phyloP scores from a whole-genome alignment of 2,329 filamentous ascomycete genomes.

The Chaetomium olivaceum region DNA sequence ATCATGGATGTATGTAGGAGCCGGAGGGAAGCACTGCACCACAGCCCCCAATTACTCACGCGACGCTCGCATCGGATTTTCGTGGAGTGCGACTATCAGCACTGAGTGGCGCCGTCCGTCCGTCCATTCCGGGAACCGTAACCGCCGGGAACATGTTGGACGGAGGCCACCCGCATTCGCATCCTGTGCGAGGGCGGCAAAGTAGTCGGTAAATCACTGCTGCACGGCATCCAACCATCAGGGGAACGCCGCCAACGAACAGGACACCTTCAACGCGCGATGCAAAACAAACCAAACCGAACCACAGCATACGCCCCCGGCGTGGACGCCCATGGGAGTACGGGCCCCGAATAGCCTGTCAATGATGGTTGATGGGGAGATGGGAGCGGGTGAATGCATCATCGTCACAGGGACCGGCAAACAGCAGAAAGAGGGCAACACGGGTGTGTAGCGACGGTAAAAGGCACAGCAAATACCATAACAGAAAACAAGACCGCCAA shows the following conservation, averaged over 20 bases:
- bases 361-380: background rate
- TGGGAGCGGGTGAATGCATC: background rate
- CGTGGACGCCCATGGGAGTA: background rate
- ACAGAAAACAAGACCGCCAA: background rate
- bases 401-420: background rate
- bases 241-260: background rate
- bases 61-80: background rate
- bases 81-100: background rate
- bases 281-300: background rate
- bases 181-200: background rate
- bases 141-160: background rate
- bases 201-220: background rate
- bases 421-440: background rate
- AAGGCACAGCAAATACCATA: background rate
- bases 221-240: background rate
- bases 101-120: background rate
- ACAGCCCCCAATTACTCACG: background rate
- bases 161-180: background rate
- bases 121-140: background rate
- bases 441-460: background rate
- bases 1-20: background rate
- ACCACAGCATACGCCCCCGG: background rate
- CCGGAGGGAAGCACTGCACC: background rate
- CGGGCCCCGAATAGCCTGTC: background rate
- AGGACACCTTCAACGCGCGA: background rate